Percentiles rank a stretch among this genome's conserved stretches.
Conservation (phyloP, 371 early-diverging fungal genomes). For the Lichtheimia hyalospora region DNA sequence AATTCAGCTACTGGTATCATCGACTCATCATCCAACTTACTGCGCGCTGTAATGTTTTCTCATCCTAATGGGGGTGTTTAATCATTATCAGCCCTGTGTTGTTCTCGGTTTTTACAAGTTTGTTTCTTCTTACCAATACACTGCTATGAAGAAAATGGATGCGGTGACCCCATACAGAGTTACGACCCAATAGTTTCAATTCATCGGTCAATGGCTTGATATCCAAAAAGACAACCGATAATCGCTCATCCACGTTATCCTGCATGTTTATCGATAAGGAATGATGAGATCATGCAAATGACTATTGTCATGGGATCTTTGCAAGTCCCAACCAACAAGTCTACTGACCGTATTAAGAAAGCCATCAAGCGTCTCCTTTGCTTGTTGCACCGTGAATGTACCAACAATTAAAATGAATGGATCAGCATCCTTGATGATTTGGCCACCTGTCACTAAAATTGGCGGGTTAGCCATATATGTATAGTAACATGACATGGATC, state of each 20-base stretch:
- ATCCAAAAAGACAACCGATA: slow-evolving; percentile 60
- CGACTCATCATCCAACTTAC: slow-evolving; percentile 16
- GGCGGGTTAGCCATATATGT: no score
- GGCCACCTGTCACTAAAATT: slow-evolving; percentile 38
- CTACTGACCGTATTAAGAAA: slow-evolving; percentile 58
- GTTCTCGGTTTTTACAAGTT: background rate
- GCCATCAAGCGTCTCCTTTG: slow-evolving; percentile 59
- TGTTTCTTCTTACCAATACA: slow-evolving; percentile 35
- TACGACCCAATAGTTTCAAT: slow-evolving; percentile 45
- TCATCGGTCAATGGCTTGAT: slow-evolving; percentile 48
- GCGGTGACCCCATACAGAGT: slow-evolving; percentile 45
- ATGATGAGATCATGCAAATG: background rate
- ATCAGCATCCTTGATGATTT: slow-evolving; percentile 40
- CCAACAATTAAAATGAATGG: slow-evolving; percentile 71
- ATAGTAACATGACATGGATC: no score
- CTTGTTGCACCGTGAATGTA: slow-evolving; percentile 49
- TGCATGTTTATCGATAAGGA: slow-evolving; percentile 12
- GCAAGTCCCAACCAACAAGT: background rate
- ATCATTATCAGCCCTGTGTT: background rate
- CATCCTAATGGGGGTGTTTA: slow-evolving; percentile 17
- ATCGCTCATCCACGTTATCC: slow-evolving; percentile 37
- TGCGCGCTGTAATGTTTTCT: slow-evolving; percentile 40
- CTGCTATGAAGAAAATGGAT: slow-evolving; percentile 45
- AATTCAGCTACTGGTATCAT: no score
- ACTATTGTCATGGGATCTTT: no score